Evolutionary conservation across 192 early-diverging fungal species (phyloP), one percentile per base, ranked within the genome.

Genomic region (Coemansia sp.): DNA sequence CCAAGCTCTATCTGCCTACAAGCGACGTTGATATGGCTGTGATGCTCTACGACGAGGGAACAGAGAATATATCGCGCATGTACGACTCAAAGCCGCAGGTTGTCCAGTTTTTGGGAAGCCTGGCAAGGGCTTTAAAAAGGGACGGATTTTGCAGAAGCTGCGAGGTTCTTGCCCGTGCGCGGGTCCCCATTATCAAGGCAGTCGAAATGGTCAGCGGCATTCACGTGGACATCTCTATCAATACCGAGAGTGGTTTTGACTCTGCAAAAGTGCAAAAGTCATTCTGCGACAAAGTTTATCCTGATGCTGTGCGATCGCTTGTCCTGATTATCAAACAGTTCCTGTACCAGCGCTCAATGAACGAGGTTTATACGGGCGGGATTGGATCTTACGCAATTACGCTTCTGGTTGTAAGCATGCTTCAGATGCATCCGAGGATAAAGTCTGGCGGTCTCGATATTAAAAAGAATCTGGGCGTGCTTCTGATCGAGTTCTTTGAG

Each of bases 401-500:
- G 33, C 67, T 87, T 12, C 59, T 96, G 64, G 86, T 90, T 0
- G 81, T 86, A 54, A 86, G 89, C 30, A 89, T 96, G 55, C 67
- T 98, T 15, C 92, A 94, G 83, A 78, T 89, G 72, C 95, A 98
- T 62, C 93, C 94, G 8, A 70, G 80, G 11, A 59, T 98, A 0
- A 84, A 83, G 55, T 72, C 75, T 11, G 82, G 86, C 14, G 70
- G 68, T 10, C 83, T 95, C 17, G 77, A 83, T 17, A 64, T 88
- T 0, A 18, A 64, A 27, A 68, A 86, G 9, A 98, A 96, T 70
- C 61, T 98, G 18, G 96, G 93, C 19, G 81, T 91, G 6, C 66
- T 98, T n/a, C 57, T 98, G 24, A 77, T 94, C 9, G 96, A 98
- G 65, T 92, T 95, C 42, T 86, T 98, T 46, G 93, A 98, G 62